Percentiles rank a stretch among this genome's conserved stretches.
phyloP scores from a whole-genome alignment of 2,329 filamentous ascomycete genomes.

The Trichoderma sp. region DNA sequence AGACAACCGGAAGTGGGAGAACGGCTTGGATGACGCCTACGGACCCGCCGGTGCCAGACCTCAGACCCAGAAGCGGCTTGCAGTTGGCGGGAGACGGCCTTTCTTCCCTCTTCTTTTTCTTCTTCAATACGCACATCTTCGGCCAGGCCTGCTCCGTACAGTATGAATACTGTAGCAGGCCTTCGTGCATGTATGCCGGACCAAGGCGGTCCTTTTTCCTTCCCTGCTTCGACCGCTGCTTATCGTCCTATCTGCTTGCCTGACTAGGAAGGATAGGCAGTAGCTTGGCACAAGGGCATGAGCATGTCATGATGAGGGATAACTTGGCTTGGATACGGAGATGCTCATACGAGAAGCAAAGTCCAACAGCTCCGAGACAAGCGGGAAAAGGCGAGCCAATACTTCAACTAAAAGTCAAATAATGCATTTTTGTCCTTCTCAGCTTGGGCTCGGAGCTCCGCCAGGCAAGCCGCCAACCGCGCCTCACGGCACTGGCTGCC shows the following conservation, averaged over 20 bases:
- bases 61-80: conserved; percentile 18
- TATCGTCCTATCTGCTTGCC: conserved; percentile 12
- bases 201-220: neutral
- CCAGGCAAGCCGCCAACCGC: neutral
- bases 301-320: conserved; percentile 9
- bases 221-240: neutral
- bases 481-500: neutral
- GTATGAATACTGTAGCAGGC: conserved; percentile 1
- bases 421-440: neutral
- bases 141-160: neutral
- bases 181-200: neutral
- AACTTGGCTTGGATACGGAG: neutral
- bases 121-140: neutral
- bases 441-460: neutral
- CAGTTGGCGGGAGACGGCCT: neutral
- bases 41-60: conserved; percentile 18
- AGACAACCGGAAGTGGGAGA: conserved; percentile 12
- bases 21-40: conserved; percentile 14
- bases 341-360: neutral
- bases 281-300: conserved; percentile 8
- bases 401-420: neutral
- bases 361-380: neutral
- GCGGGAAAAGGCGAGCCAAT: neutral
- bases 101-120: neutral
- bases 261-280: conserved; percentile 18